Evolutionary conservation across 2,329 filamentous ascomycete species (phyloP).

Genomic region (Claviceps paspali): DNA sequence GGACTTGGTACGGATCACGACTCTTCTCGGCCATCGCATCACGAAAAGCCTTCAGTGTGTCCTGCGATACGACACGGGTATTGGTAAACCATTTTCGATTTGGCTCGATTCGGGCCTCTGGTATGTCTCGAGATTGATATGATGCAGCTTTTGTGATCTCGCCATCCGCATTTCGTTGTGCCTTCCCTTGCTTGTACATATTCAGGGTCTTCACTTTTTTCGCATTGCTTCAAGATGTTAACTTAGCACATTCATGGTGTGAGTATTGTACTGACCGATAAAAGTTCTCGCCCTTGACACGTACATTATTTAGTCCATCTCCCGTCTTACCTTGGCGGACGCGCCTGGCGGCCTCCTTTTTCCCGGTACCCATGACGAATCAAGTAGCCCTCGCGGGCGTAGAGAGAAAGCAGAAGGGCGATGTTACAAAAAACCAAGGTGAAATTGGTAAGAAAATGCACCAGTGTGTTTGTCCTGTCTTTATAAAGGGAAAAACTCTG

Average conservation of each 20-base stretch:
- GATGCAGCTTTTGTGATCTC: conserved; percentile 72
- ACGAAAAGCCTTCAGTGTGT: conserved; percentile 73
- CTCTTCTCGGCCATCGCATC: conserved; percentile 84
- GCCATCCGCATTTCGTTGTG: conserved; percentile 66
- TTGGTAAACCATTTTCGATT: conserved; percentile 98
- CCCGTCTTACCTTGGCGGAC: conserved; percentile 70
- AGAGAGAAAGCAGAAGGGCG: no score
- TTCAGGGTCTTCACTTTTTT: conserved; percentile 84
- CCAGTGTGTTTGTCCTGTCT: no score
- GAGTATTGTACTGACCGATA: conserved; percentile 47
- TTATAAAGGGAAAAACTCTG: conserved; percentile 1
- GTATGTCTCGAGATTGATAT: conserved; percentile 70
- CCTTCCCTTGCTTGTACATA: conserved; percentile 78
- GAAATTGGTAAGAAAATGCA: no score
- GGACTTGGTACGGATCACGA: conserved; percentile 79
- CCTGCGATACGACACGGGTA: conserved; percentile 76
- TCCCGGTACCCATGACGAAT: conserved; percentile 63
- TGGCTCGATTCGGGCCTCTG: conserved; percentile 78
- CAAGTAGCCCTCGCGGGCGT: background rate
- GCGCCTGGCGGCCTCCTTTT: conserved; percentile 78
- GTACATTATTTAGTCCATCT: conserved; percentile 85
- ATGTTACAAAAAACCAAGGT: no score
- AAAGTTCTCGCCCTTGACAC: conserved; percentile 94
- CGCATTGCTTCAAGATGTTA: conserved; percentile 32
- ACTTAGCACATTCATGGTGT: conserved; percentile 2